Percentiles rank a stretch among this genome's conserved stretches.
These are phyloP conservation scores for Epichloe coenophiala DNA, from an alignment of 2,329 filamentous ascomycete species.

Conservation along the genomic window DNA sequence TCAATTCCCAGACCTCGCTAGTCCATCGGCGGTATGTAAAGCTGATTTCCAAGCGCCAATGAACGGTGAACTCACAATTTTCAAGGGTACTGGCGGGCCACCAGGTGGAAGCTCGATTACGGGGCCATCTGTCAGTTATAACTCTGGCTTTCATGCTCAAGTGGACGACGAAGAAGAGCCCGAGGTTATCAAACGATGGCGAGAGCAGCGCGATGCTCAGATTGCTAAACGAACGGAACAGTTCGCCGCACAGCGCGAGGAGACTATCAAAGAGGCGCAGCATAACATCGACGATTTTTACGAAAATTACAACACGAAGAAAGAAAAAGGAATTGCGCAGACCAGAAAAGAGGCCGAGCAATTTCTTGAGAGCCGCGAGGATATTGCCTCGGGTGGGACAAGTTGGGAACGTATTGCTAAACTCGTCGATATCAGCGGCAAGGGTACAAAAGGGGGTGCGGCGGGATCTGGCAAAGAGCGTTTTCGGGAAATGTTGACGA, in stretches of 20 bases:
- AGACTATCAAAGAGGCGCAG: slow-evolving; percentile 79
- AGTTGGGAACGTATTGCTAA: slow-evolving; percentile 98
- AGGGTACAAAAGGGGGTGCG: slow-evolving; percentile 75
- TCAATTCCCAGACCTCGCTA: slow-evolving; percentile 71
- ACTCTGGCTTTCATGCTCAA: slow-evolving; percentile 46
- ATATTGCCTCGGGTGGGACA: slow-evolving; percentile 86
- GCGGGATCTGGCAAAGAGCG: slow-evolving; percentile 88
- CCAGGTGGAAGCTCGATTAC: slow-evolving; percentile 45
- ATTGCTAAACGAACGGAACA: slow-evolving; percentile 76
- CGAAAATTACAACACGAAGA: slow-evolving; percentile 97
- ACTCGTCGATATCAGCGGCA: slow-evolving; percentile 92
- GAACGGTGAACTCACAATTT: background rate
- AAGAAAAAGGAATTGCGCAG: slow-evolving; percentile 83
- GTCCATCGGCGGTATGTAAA: slow-evolving; percentile 19
- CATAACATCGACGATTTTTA: slow-evolving; percentile 98
- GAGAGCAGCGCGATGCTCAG: slow-evolving; percentile 72
- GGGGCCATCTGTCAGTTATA: slow-evolving; percentile 50
- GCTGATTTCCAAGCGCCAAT: background rate
- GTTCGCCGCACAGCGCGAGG: slow-evolving; percentile 66
- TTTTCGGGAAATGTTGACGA: slow-evolving; percentile 81
- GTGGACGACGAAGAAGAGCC: slow-evolving; percentile 65
- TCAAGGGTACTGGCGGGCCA: slow-evolving; percentile 17
- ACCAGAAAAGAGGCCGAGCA: slow-evolving; percentile 86
- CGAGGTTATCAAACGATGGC: slow-evolving; percentile 83
- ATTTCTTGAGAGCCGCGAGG: slow-evolving; percentile 77